Evolutionary conservation across 1,284 basidiomycete species (phyloP).

Genomic region (Heimioporus retisporus): DNA sequence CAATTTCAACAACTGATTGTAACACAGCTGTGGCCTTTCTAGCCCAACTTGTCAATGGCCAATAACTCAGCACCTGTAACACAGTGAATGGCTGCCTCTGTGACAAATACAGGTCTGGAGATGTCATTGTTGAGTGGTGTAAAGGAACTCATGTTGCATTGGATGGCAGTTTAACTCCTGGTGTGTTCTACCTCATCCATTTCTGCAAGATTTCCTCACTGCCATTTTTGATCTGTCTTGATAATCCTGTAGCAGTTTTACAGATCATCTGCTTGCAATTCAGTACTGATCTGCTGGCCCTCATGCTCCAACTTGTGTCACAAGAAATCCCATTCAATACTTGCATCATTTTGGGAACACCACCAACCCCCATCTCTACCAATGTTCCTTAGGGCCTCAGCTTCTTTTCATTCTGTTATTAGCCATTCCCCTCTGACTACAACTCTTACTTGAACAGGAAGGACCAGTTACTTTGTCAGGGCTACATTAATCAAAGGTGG

Average conservation of each 20-base stretch:
- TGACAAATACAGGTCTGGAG: background rate
- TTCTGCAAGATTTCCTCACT: background rate
- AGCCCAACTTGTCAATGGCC: background rate
- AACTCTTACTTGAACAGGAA: constrained; percentile 11
- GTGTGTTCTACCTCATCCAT: background rate
- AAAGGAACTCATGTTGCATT: background rate
- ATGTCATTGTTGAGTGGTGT: background rate
- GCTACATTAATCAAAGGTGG: constrained; percentile 15
- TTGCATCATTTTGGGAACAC: background rate
- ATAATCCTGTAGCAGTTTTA: background rate
- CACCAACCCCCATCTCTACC: background rate
- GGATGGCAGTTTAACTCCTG: background rate
- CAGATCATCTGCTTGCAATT: background rate
- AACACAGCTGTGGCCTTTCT: background rate
- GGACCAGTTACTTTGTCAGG: constrained; percentile 4
- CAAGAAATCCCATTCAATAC: background rate
- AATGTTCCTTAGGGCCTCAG: background rate
- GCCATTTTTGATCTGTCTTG: background rate
- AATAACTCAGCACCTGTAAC: background rate
- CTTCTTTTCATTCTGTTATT: constrained; percentile 5
- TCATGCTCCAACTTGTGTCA: background rate
- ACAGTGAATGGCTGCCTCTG: background rate
- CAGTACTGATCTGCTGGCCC: background rate
- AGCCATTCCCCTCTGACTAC: constrained; percentile 5
- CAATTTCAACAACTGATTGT: background rate